A percentile compares a stretch with the other conserved stretches of the same genome.
phyloP scores from a whole-genome alignment of 225 moss, liverwort and hornwort species.

The Pseudoscleropodium purum region DNA sequence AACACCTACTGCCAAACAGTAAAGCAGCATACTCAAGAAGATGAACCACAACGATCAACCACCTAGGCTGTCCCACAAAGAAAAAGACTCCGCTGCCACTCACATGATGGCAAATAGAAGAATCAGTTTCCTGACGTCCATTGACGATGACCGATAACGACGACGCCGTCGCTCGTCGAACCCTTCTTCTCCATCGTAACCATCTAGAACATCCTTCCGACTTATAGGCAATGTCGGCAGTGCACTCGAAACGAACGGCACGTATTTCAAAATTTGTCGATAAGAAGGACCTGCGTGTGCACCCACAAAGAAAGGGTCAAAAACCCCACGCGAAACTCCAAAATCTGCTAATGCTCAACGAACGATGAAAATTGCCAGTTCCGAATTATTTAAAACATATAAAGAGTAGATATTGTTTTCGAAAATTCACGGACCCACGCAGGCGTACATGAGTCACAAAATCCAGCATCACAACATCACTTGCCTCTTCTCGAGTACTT shows the following conservation, averaged over 20 bases:
- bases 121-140: slow-evolving; percentile 82
- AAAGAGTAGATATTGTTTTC: not conserved
- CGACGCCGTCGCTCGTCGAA: slow-evolving; percentile 65
- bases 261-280: slow-evolving; percentile 58
- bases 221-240: slow-evolving; percentile 50
- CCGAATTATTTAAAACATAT: not conserved
- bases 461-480: not conserved
- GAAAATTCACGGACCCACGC: not conserved
- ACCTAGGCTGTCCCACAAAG: not conserved
- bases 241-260: slow-evolving; percentile 75
- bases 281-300: slow-evolving; percentile 59
- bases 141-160: slow-evolving; percentile 51
- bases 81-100: not conserved
- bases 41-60: not conserved
- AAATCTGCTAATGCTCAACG: not conserved
- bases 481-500: slow-evolving; percentile 81
- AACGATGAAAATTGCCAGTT: not conserved
- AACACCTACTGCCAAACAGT: not conserved
- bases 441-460: not conserved
- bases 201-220: slow-evolving; percentile 25
- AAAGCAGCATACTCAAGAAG: not conserved
- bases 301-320: not conserved
- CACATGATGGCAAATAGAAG: slow-evolving; percentile 85
- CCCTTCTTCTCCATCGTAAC: slow-evolving; percentile 57
- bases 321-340: too few relatives aligned